A percentile compares a stretch with the other conserved stretches of the same genome.
These are phyloP conservation scores for Acorus calamus DNA, from an alignment of 106 monocot species.

Conservation along the genomic window DNA sequence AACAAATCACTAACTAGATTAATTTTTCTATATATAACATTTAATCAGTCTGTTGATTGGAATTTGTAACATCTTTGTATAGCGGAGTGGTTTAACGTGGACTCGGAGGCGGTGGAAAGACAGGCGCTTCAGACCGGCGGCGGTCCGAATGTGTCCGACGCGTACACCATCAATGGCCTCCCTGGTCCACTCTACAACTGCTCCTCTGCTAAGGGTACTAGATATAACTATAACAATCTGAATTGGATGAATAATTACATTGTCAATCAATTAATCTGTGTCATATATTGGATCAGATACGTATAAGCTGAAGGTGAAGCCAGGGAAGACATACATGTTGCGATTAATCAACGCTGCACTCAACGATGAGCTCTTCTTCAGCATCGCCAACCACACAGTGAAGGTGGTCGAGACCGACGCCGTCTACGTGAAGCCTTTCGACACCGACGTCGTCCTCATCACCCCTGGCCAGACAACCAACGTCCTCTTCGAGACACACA, in stretches of 20 bases:
- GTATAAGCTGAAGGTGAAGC: slow-evolving; percentile 39
- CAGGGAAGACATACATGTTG: slow-evolving; percentile 31
- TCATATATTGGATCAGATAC: background rate
- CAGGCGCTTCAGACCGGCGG: slow-evolving; percentile 9
- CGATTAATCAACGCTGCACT: slow-evolving; percentile 45
- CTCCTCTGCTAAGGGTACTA: slow-evolving; percentile 3
- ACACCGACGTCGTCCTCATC: slow-evolving; percentile 1
- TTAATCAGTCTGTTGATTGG: too few relatives aligned
- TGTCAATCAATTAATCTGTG: too few relatives aligned
- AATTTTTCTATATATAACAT: too few relatives aligned
- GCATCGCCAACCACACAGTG: slow-evolving; percentile 35
- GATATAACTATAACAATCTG: background rate
- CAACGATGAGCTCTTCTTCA: slow-evolving; percentile 44
- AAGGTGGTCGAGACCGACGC: slow-evolving; percentile 31
- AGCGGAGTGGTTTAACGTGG: slow-evolving; percentile 9
- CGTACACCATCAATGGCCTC: slow-evolving; percentile 7
- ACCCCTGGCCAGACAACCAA: slow-evolving; percentile 7
- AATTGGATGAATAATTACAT: too few relatives aligned
- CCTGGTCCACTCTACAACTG: slow-evolving; percentile 1
- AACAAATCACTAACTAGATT: background rate
- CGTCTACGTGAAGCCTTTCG: slow-evolving; percentile 32
- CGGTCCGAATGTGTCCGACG: slow-evolving; percentile 7
- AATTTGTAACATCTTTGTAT: too few relatives aligned
- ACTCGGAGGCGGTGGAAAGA: slow-evolving; percentile 1
- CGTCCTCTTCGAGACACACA: too few relatives aligned